phyloP scores from a whole-genome alignment of 2,329 filamentous ascomycete genomes.

The Setomelanomma holmii region DNA sequence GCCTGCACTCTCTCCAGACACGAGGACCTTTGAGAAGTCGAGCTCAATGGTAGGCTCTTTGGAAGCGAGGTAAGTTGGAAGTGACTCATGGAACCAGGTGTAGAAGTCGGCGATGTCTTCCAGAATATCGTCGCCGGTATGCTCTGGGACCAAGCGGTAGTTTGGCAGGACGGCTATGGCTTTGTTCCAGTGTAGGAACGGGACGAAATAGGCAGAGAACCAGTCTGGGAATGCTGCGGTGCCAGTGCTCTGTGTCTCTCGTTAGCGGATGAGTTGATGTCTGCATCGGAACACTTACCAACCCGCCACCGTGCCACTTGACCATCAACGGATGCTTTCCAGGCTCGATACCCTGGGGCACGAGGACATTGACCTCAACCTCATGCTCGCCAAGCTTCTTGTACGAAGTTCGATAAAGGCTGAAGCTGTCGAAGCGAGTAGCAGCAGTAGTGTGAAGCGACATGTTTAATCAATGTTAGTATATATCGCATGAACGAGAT shows the following conservation, averaged over 20 bases:
- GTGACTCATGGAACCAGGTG: conserved; percentile 50
- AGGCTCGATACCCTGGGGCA: conserved; percentile 45
- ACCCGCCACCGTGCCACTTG: conserved; percentile 55
- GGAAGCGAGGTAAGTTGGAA: conserved; percentile 16
- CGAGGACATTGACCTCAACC: conserved; percentile 48
- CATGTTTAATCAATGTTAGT: not conserved
- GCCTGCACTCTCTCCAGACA: conserved; percentile 49
- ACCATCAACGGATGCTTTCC: conserved; percentile 51
- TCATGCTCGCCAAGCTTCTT: conserved; percentile 50
- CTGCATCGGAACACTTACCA: conserved; percentile 36
- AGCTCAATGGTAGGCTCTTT: conserved; percentile 16
- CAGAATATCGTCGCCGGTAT: conserved; percentile 55
- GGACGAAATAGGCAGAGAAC: conserved; percentile 44
- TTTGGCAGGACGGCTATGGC: conserved; percentile 58
- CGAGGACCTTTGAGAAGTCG: conserved; percentile 38
- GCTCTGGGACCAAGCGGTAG: conserved; percentile 61
- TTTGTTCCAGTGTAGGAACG: conserved; percentile 47
- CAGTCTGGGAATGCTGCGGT: conserved; percentile 38
- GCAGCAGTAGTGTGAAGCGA: conserved; percentile 17
- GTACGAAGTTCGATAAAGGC: conserved; percentile 50
- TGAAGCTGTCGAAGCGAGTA: conserved; percentile 48
- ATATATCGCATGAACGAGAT: no score
- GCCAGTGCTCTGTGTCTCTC: conserved; percentile 25
- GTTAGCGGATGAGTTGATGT: not conserved
- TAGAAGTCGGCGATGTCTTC: conserved; percentile 58